Evolutionary conservation across 2,329 filamentous ascomycete genomes (phyloP).

Genomic region (Escovopsis weberi): DNA sequence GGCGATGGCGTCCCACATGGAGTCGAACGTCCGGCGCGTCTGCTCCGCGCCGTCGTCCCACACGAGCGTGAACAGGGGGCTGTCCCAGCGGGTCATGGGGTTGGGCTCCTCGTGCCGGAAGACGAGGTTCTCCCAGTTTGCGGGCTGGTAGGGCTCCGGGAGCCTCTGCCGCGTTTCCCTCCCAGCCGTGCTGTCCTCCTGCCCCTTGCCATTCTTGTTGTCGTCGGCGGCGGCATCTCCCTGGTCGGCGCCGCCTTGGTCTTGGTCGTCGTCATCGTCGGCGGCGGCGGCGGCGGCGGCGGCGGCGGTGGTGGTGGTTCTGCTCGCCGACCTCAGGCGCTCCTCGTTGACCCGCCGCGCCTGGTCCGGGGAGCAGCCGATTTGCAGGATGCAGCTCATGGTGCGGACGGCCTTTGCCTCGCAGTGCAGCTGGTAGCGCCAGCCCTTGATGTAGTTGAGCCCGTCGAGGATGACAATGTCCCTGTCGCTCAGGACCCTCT

Average conservation of each 20-base stretch:
- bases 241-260: no score
- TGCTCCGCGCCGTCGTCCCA: conserved; percentile 60
- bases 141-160: conserved; percentile 33
- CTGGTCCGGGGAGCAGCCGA: conserved; percentile 40
- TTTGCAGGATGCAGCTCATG: conserved; percentile 57
- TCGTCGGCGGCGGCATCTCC: no score
- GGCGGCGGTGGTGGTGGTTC: neutral
- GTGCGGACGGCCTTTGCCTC: conserved; percentile 70
- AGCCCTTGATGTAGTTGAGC: conserved; percentile 81
- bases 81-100: conserved; percentile 73
- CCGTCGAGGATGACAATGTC: conserved; percentile 70
- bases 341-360: conserved; percentile 45
- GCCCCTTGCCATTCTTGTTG: neutral
- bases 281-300: neutral
- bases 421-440: conserved; percentile 74
- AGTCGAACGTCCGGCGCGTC: conserved; percentile 38
- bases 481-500: conserved; percentile 54
- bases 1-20: conserved; percentile 61
- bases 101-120: conserved; percentile 81
- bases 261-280: no score
- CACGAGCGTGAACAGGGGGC: conserved; percentile 64
- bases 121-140: conserved; percentile 63
- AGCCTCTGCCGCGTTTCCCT: conserved; percentile 3
- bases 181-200: neutral
- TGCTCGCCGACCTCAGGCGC: conserved; percentile 23